Percentiles rank a stretch among this genome's conserved stretches.
These are phyloP conservation scores for Metschnikowia dekortorum DNA, from an alignment of 805 yeast genomes.

Conservation along the genomic window DNA sequence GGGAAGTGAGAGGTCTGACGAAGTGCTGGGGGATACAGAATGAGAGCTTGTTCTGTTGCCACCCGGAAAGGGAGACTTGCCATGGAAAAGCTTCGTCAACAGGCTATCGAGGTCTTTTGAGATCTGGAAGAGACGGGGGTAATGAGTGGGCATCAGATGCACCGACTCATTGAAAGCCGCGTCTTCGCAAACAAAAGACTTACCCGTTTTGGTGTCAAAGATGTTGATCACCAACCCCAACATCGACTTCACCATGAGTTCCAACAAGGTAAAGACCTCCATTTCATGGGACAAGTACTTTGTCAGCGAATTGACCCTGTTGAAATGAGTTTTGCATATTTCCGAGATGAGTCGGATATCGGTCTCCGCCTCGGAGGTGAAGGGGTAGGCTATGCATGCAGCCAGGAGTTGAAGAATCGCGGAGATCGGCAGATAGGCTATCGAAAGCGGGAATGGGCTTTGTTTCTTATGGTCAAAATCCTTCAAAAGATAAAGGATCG, in stretches of 20 bases:
- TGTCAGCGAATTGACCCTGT: constrained; percentile 8
- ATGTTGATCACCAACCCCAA: constrained; percentile 20
- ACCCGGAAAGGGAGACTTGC: constrained; percentile 9
- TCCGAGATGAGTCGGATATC: constrained; percentile 29
- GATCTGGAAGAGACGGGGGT: constrained; percentile 16
- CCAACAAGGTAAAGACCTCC: constrained; percentile 12
- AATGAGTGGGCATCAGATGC: constrained; percentile 7
- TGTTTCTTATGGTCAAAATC: constrained; percentile 18
- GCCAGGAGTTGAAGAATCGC: constrained; percentile 31
- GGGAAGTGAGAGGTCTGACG: background rate
- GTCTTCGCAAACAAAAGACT: constrained; percentile 13
- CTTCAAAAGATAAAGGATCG: constrained; percentile 24
- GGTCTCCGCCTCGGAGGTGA: constrained; percentile 20
- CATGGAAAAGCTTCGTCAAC: background rate
- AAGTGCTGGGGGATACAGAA: background rate
- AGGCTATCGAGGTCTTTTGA: constrained; percentile 3
- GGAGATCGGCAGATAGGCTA: constrained; percentile 27
- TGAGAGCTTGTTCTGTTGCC: background rate
- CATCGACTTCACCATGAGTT: constrained; percentile 19
- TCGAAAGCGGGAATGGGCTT: constrained; percentile 28
- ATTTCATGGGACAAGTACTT: background rate
- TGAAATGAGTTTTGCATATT: constrained; percentile 7
- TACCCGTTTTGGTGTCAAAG: constrained; percentile 18
- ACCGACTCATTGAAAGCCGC: constrained; percentile 16
- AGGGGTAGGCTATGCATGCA: constrained; percentile 28